phyloP scores from a whole-genome alignment of 139 green algal species.

The Tetraselmis striata region DNA sequence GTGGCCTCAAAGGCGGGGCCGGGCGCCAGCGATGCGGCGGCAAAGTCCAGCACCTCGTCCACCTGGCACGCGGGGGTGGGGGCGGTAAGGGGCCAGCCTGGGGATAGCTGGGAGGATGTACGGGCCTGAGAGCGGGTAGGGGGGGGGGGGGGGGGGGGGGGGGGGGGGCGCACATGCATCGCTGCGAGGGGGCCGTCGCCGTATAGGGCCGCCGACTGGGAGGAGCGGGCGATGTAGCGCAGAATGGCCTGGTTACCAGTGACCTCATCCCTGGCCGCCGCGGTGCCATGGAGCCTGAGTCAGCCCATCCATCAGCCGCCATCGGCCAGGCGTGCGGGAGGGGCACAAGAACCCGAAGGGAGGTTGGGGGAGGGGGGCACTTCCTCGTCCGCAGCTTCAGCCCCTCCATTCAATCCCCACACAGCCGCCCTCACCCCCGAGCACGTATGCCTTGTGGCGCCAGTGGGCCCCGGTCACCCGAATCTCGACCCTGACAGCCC shows the following conservation, averaged over 20 bases:
- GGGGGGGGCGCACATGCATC: neutral
- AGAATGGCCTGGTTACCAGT: neutral
- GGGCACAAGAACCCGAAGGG: too few relatives aligned
- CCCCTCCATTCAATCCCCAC: too few relatives aligned
- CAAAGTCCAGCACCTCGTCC: slow-evolving; percentile 78
- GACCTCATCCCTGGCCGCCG: neutral
- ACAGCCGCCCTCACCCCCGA: too few relatives aligned
- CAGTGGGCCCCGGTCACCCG: too few relatives aligned
- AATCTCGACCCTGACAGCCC: too few relatives aligned
- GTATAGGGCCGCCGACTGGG: neutral
- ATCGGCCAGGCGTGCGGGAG: too few relatives aligned
- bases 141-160: too few relatives aligned
- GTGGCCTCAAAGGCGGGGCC: slow-evolving; percentile 56
- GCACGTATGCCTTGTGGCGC: too few relatives aligned
- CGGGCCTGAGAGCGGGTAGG: neutral
- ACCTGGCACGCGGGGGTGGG: slow-evolving; percentile 35
- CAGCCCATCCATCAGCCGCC: too few relatives aligned
- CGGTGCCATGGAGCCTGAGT: too few relatives aligned
- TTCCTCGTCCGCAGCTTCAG: too few relatives aligned
- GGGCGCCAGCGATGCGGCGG: slow-evolving; percentile 36
- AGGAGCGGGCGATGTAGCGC: neutral
- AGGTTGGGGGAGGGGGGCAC: too few relatives aligned
- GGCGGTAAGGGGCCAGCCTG: neutral
- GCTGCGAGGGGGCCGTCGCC: neutral
- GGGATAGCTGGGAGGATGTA: neutral